Evolutionary conservation across 2,329 filamentous ascomycete species (phyloP).

Genomic region (Mycogone perniciosa): DNA sequence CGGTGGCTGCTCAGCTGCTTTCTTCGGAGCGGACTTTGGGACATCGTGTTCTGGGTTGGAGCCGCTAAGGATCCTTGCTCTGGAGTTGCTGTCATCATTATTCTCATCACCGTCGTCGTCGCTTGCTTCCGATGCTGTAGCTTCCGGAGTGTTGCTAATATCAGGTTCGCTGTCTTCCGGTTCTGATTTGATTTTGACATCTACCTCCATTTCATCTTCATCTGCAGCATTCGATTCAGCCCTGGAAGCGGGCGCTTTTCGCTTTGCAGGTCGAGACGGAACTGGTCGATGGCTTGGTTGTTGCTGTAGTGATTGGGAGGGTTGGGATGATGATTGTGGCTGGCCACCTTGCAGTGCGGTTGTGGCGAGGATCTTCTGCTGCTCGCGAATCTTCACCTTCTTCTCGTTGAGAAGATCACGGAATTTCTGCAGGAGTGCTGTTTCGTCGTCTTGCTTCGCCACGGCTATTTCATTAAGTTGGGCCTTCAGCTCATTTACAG

Average conservation of each 20-base stretch:
- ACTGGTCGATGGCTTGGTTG: conserved; percentile 24
- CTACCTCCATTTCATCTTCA: conserved; percentile 45
- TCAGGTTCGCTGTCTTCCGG: conserved; percentile 36
- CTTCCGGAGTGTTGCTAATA: conserved; percentile 31
- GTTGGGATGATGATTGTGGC: conserved; percentile 19
- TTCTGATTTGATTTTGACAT: conserved; percentile 27
- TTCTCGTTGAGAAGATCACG: conserved; percentile 68
- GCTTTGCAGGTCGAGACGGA: conserved; percentile 41
- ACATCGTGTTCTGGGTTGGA: conserved; percentile 4
- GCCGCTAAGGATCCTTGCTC: neutral
- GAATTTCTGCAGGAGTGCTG: conserved; percentile 62
- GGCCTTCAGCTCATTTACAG: conserved; percentile 51
- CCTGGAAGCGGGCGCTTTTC: conserved; percentile 39
- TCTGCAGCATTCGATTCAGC: conserved; percentile 33
- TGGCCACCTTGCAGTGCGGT: conserved; percentile 22
- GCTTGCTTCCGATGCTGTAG: conserved; percentile 35
- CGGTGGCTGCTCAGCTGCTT: conserved; percentile 26
- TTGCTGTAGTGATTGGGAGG: conserved; percentile 19
- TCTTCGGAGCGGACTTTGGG: conserved; percentile 16
- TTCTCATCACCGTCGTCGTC: conserved; percentile 24
- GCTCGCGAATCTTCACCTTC: conserved; percentile 71
- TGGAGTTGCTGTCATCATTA: neutral
- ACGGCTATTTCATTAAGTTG: conserved; percentile 61
- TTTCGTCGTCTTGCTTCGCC: conserved; percentile 62
- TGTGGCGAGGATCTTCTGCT: conserved; percentile 53